Evolutionary conservation across 441 rosid genomes (phyloP), one percentile per base, ranked within the genome.

Genomic region (Pelargonium cotyledonis): DNA sequence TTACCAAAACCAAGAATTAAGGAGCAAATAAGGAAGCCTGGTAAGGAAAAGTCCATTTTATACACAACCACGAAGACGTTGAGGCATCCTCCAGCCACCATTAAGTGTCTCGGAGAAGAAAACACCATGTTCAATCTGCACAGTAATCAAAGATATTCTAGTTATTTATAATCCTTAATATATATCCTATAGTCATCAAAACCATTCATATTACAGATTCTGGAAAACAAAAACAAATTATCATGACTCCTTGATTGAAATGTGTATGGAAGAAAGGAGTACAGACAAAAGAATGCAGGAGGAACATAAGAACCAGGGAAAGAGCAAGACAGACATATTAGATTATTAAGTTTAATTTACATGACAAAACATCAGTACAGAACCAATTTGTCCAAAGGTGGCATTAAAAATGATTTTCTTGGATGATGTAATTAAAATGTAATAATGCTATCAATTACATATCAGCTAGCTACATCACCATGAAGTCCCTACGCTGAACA

Each of bases 61-160:
- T 90, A 94, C 3, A 82, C 72, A 57, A 88, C 78, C 82, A 91
- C 97, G 94, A 91, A 79, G 57, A 86, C 72, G 73, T 87, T 77
- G 69, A 91, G 85, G 85, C 97, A 89, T 68, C 82, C 91, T 67
- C 94, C 96, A 68, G 96, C 94, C 5, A 79, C 92, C 91, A 90
- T 74, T 73, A 94, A 80, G 83, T 91, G 99, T 78, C 96, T 83
- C 35, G 97, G 99, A 15, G 99, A 94, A 70, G 99, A 94, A 87
- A 94, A 91, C 76, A 94, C 99, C 96, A 94, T 86, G 78, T 91
- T 96, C 85, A 94, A 78, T 83, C 97, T 94, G 73, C 76, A 78
- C 75, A 68, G n/a, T 63, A 47, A 65, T 8, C 70, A 68, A 63
- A 74, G 51, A 5, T 16, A 47, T 38, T 61, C 49, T 47, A 71